phyloP scores from a whole-genome alignment of 2,329 filamentous ascomycete genomes.

The Ophiostoma perfectum region DNA sequence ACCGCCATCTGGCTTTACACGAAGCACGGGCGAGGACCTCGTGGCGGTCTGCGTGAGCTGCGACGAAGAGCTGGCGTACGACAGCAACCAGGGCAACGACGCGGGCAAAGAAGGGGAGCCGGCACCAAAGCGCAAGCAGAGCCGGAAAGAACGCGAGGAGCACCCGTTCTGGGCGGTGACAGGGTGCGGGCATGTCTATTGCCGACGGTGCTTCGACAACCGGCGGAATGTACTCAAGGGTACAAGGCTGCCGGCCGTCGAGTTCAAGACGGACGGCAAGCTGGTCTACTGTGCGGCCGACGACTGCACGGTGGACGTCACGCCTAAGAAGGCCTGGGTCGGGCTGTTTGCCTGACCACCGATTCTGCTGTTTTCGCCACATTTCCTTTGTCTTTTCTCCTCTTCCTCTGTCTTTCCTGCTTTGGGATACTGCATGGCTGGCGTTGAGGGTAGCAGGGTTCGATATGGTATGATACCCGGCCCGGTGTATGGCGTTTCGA shows the following conservation, averaged over 20 bases:
- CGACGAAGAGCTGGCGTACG: conserved; percentile 73
- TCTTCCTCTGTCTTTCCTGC: not conserved
- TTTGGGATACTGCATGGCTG: conserved; percentile 2
- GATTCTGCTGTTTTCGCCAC: not conserved
- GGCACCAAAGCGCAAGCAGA: conserved; percentile 36
- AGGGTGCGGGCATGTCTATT: conserved; percentile 77
- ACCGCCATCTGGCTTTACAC: conserved; percentile 71
- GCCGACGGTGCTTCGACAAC: conserved; percentile 55
- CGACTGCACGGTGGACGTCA: conserved; percentile 50
- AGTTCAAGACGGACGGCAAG: conserved; percentile 38
- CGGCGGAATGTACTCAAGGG: conserved; percentile 43
- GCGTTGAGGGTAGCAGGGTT: conserved; percentile 8
- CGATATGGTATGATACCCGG: conserved; percentile 8
- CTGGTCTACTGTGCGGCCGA: conserved; percentile 51
- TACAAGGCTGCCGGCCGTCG: conserved; percentile 30
- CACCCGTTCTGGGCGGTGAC: conserved; percentile 91
- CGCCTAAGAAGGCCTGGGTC: conserved; percentile 53
- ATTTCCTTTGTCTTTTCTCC: not conserved
- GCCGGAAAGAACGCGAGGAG: conserved; percentile 54
- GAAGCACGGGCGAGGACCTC: conserved; percentile 65
- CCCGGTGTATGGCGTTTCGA: conserved; percentile 10
- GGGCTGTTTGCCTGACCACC: conserved; percentile 49
- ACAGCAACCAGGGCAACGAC: conserved; percentile 41
- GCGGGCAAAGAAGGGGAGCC: conserved; percentile 12
- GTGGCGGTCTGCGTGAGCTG: conserved; percentile 82